These are phyloP conservation scores for Neofusicoccum parvum DNA, from an alignment of 2,329 filamentous ascomycete species.

Conservation along the genomic window DNA sequence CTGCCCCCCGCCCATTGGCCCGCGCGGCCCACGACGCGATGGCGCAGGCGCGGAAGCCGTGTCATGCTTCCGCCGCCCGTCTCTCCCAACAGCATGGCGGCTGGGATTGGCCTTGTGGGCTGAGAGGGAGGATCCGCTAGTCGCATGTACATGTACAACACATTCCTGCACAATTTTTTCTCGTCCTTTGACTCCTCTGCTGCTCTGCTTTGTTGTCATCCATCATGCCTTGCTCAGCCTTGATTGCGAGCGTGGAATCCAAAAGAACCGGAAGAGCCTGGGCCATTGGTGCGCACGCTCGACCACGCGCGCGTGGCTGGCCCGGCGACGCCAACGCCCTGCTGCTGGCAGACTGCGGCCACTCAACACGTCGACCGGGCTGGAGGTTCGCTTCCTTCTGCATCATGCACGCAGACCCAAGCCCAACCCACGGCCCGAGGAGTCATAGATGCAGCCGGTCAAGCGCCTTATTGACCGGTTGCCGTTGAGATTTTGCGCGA, in stretches of 20 bases:
- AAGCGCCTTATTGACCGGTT: conserved; percentile 12
- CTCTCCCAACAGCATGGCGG: conserved; percentile 2
- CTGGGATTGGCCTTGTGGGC: conserved; percentile 14
- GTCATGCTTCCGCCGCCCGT: conserved; percentile 16
- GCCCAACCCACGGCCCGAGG: conserved; percentile 6
- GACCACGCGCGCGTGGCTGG: conserved; percentile 7
- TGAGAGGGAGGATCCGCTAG: conserved; percentile 8
- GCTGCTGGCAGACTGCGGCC: background rate
- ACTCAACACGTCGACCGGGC: conserved; percentile 10
- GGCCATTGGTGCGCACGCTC: background rate
- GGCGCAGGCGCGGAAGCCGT: conserved; percentile 12
- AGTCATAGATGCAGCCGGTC: conserved; percentile 17
- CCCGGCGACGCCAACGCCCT: conserved; percentile 4
- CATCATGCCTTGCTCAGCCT: conserved; percentile 1
- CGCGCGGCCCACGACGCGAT: background rate
- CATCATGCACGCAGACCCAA: conserved; percentile 16
- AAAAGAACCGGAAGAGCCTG: background rate
- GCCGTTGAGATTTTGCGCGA: background rate
- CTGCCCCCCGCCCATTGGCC: background rate
- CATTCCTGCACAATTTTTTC: conserved; percentile 7
- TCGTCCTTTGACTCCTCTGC: background rate
- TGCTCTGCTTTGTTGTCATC: conserved; percentile 3
- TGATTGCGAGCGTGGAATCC: background rate
- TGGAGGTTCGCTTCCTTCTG: background rate
- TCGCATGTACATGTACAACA: conserved; percentile 7